These are phyloP conservation scores for Saccharum spontaneum DNA, from an alignment of 176 grass and related monocot genomes.

Conservation along the genomic window DNA sequence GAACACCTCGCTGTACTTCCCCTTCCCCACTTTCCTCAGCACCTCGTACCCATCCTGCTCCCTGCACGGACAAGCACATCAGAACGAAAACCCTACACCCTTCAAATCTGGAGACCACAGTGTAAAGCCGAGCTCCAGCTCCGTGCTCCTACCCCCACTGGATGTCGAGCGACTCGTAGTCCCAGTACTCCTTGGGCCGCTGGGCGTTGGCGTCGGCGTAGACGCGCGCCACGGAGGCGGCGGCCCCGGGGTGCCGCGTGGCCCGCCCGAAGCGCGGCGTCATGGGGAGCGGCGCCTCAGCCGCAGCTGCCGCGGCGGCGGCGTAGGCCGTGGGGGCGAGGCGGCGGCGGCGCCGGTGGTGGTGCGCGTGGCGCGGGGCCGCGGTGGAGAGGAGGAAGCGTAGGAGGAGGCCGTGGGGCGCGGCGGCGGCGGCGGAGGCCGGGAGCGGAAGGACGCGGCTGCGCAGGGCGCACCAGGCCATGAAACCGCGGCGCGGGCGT, in stretches of 20 bases:
- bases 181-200: slow-evolving; percentile 81
- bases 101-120: neutral
- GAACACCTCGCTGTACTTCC: slow-evolving; percentile 97
- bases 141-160: slow-evolving; percentile 65
- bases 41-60: slow-evolving; percentile 87
- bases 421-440: slow-evolving; percentile 29
- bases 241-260: slow-evolving; percentile 47
- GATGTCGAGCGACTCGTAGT: slow-evolving; percentile 88
- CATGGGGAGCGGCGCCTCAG: slow-evolving; percentile 48
- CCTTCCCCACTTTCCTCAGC: slow-evolving; percentile 82
- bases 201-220: slow-evolving; percentile 72
- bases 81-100: slow-evolving; percentile 12
- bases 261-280: slow-evolving; percentile 57
- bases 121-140: neutral
- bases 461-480: slow-evolving; percentile 66
- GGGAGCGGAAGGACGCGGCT: slow-evolving; percentile 35
- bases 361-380: slow-evolving; percentile 16
- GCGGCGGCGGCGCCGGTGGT: slow-evolving; percentile 38
- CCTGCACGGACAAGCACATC: slow-evolving; percentile 35
- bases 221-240: slow-evolving; percentile 58
- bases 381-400: slow-evolving; percentile 37
- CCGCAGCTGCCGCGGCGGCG: neutral
- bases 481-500: slow-evolving; percentile 22
- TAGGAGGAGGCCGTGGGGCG: slow-evolving; percentile 34
- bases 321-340: slow-evolving; percentile 15